Evolutionary conservation across 306 rosid genomes (phyloP).

Genomic region (Gynostemma pentaphyllum): DNA sequence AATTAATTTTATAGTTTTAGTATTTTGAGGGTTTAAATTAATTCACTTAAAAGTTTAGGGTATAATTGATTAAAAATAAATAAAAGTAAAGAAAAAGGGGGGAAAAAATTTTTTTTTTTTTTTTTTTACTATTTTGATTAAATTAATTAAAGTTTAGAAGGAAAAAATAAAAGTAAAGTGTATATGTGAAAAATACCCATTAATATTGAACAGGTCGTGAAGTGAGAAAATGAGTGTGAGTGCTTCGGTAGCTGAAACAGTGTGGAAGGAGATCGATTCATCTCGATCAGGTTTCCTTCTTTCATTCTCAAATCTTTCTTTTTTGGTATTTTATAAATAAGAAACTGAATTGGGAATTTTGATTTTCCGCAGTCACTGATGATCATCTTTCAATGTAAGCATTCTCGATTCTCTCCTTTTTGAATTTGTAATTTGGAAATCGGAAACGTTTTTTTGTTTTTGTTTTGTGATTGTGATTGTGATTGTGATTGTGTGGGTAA

Average conservation of each 20-base stretch:
- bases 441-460: background rate
- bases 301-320: background rate
- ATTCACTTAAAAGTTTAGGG: too few relatives aligned
- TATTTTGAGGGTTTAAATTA: too few relatives aligned
- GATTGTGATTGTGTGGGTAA: background rate
- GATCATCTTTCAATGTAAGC: constrained; percentile 43
- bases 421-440: too few relatives aligned
- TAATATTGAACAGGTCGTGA: background rate
- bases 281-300: constrained; percentile 21
- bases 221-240: constrained; percentile 32
- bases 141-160: too few relatives aligned
- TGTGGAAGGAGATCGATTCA: constrained; percentile 37
- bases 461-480: background rate
- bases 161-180: too few relatives aligned
- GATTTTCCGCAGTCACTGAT: constrained; percentile 23
- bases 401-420: background rate
- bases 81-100: too few relatives aligned
- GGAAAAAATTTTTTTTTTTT: too few relatives aligned
- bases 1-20: too few relatives aligned
- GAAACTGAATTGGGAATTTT: background rate
- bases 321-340: background rate
- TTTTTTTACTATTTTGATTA: too few relatives aligned
- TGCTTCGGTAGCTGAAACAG: constrained; percentile 26
- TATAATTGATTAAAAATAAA: too few relatives aligned
- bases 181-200: background rate